Evolutionary conservation across 1,284 basidiomycete species (phyloP).

Genomic region (Naganishia sp.): DNA sequence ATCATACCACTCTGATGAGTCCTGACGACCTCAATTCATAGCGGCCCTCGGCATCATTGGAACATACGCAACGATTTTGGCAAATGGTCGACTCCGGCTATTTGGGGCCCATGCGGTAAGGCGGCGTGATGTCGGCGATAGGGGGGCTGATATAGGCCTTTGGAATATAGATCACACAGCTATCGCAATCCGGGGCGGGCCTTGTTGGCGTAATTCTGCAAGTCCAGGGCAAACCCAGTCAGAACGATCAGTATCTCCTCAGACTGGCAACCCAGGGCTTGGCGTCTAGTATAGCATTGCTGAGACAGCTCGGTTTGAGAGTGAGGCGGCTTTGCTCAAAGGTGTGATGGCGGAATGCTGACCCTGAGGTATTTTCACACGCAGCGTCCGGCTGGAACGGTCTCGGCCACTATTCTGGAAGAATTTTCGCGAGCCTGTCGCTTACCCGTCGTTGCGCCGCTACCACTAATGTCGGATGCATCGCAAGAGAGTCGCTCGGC

Average conservation of each 20-base stretch:
- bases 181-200: slow-evolving; percentile 44
- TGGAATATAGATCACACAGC: slow-evolving; percentile 39
- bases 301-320: slow-evolving; percentile 37
- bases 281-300: slow-evolving; percentile 39
- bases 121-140: neutral
- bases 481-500: neutral
- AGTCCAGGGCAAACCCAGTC: slow-evolving; percentile 27
- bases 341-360: neutral
- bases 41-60: slow-evolving; percentile 42
- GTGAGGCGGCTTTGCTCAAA: slow-evolving; percentile 20
- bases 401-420: slow-evolving; percentile 40
- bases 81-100: slow-evolving; percentile 40
- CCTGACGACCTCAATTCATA: slow-evolving; percentile 10
- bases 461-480: slow-evolving; percentile 9
- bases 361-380: neutral
- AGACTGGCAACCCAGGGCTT: slow-evolving; percentile 42
- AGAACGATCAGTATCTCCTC: slow-evolving; percentile 32
- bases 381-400: slow-evolving; percentile 41
- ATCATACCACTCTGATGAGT: neutral
- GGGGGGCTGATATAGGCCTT: neutral
- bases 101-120: slow-evolving; percentile 45
- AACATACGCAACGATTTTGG: slow-evolving; percentile 43
- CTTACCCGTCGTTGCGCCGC: slow-evolving; percentile 35
- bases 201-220: slow-evolving; percentile 44
- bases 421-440: slow-evolving; percentile 42